A percentile compares a stretch with the other conserved stretches of the same genome.
phyloP scores from a whole-genome alignment of 371 early-diverging fungal genomes.

The Mortierella sp. region DNA sequence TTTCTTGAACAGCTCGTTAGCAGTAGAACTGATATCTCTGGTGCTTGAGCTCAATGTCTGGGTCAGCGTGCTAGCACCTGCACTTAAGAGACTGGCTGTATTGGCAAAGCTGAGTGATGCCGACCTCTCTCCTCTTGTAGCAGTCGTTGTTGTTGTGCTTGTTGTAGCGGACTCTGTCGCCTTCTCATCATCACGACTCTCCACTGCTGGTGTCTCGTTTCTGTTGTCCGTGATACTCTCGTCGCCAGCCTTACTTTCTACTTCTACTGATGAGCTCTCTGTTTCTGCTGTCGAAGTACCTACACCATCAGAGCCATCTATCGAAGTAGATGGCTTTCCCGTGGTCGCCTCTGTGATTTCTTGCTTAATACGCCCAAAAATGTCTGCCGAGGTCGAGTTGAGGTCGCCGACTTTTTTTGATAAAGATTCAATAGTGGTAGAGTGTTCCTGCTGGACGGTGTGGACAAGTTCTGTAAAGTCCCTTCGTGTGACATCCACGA shows the following conservation, averaged over 20 bases:
- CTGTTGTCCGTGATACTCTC: neutral
- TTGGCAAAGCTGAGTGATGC: slow-evolving; percentile 35
- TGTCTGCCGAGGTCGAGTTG: slow-evolving; percentile 32
- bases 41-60: slow-evolving; percentile 41
- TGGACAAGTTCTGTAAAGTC: slow-evolving; percentile 51
- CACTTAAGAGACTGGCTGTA: slow-evolving; percentile 42
- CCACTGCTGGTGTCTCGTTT: neutral
- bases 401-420: slow-evolving; percentile 44
- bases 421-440: slow-evolving; percentile 30
- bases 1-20: slow-evolving; percentile 49
- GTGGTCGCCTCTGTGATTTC: slow-evolving; percentile 45
- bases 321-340: slow-evolving; percentile 11
- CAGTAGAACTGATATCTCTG: slow-evolving; percentile 37
- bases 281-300: neutral
- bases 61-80: slow-evolving; percentile 30
- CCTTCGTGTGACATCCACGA: slow-evolving; percentile 51
- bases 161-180: neutral
- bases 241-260: slow-evolving; percentile 1
- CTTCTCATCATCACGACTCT: neutral
- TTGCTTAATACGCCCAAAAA: slow-evolving; percentile 32
- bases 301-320: neutral
- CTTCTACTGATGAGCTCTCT: neutral
- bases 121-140: slow-evolving; percentile 9
- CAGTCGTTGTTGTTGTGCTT: neutral
- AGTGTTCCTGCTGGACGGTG: slow-evolving; percentile 47